These are phyloP conservation scores for Dryas octopetala DNA, from an alignment of 306 rosid species.

Conservation along the genomic window DNA sequence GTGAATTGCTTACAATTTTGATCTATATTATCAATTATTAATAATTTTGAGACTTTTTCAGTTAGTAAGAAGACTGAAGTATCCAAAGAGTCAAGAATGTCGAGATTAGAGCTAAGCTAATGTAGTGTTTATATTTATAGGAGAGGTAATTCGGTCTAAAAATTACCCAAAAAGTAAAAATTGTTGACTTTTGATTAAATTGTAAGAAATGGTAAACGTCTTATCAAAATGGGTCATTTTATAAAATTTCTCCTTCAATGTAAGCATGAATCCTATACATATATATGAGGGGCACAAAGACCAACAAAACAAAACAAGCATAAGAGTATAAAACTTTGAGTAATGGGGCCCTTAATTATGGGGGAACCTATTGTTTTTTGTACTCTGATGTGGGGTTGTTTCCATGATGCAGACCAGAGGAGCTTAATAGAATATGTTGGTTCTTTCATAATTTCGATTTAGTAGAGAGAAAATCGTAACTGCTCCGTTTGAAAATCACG, in stretches of 20 bases:
- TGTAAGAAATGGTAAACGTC: too few relatives aligned
- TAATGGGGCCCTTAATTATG: slow-evolving; percentile 32
- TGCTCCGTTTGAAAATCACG: slow-evolving; percentile 93
- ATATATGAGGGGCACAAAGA: neutral
- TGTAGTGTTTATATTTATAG: too few relatives aligned
- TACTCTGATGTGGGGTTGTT: slow-evolving; percentile 62
- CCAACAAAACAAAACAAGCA: slow-evolving; percentile 28
- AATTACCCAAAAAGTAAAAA: too few relatives aligned
- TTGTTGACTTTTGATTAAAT: too few relatives aligned
- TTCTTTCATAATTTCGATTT: slow-evolving; percentile 36
- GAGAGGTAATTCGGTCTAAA: too few relatives aligned
- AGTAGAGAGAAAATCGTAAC: slow-evolving; percentile 64
- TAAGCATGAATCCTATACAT: neutral
- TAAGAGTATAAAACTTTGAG: slow-evolving; percentile 24
- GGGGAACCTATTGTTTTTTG: slow-evolving; percentile 29
- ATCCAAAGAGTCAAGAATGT: too few relatives aligned
- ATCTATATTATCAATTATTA: too few relatives aligned
- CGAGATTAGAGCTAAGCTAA: too few relatives aligned
- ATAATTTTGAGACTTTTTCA: too few relatives aligned
- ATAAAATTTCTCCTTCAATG: neutral
- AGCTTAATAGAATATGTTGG: slow-evolving; percentile 27
- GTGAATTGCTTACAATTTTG: too few relatives aligned
- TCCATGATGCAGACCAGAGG: slow-evolving; percentile 57
- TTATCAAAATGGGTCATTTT: too few relatives aligned
- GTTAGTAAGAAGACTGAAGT: too few relatives aligned